Evolutionary conservation across 2,329 filamentous ascomycete genomes (phyloP).

Genomic region (Endoconidiophora polonica): DNA sequence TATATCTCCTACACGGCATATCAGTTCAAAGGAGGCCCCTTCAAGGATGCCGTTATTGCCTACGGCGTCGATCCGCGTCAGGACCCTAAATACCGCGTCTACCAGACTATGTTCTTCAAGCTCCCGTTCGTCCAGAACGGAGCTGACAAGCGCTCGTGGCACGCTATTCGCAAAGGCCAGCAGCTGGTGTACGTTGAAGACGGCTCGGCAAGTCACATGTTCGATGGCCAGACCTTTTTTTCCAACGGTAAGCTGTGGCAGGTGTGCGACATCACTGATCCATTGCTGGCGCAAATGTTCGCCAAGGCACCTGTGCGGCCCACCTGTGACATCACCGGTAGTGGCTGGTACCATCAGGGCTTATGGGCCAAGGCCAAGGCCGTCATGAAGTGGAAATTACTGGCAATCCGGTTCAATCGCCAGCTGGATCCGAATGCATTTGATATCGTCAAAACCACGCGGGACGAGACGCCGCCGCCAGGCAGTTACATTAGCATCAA

Average conservation of each 20-base stretch:
- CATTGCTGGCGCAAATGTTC: slow-evolving; percentile 50
- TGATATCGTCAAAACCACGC: slow-evolving; percentile 24
- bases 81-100: slow-evolving; percentile 59
- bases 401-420: slow-evolving; percentile 42
- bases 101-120: slow-evolving; percentile 83
- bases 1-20: slow-evolving; percentile 76
- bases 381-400: slow-evolving; percentile 76
- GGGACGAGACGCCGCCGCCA: slow-evolving; percentile 18
- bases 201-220: slow-evolving; percentile 48
- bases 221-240: slow-evolving; percentile 60
- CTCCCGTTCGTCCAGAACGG: slow-evolving; percentile 29
- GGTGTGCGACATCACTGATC: slow-evolving; percentile 79
- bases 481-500: slow-evolving; percentile 22
- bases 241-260: slow-evolving; percentile 87
- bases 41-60: slow-evolving; percentile 70
- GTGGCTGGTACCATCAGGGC: slow-evolving; percentile 75
- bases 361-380: slow-evolving; percentile 70
- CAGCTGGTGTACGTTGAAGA: slow-evolving; percentile 25
- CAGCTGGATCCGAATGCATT: slow-evolving; percentile 32
- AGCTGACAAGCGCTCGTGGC: slow-evolving; percentile 19
- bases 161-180: slow-evolving; percentile 18
- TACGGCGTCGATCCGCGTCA: slow-evolving; percentile 75
- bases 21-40: slow-evolving; percentile 83
- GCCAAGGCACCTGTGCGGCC: slow-evolving; percentile 41
- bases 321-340: slow-evolving; percentile 41